A percentile compares a stretch with the other conserved stretches of the same genome.
Conservation (phyloP, 192 early-diverging fungal genomes). For the Coemansia sp. region DNA sequence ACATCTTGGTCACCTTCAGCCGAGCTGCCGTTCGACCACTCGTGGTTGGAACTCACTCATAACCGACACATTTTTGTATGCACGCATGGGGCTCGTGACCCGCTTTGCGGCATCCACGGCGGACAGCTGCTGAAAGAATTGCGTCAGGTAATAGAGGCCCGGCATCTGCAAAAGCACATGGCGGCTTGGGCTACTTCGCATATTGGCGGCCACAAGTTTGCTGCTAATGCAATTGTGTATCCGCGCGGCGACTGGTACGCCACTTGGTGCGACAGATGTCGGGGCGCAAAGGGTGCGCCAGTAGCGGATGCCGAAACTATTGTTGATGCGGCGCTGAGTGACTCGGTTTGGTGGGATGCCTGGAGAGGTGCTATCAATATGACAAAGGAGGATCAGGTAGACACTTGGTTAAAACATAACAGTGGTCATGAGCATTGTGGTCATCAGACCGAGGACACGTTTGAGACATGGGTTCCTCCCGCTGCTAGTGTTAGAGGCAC, state of each 20-base stretch:
- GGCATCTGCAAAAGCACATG: constrained; percentile 21
- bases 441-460: constrained; percentile 20
- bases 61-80: constrained; percentile 57
- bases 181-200: constrained; percentile 55
- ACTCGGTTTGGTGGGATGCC: constrained; percentile 52
- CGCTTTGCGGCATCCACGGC: constrained; percentile 43
- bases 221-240: constrained; percentile 55
- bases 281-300: not conserved
- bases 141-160: constrained; percentile 24
- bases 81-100: constrained; percentile 51
- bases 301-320: constrained; percentile 32
- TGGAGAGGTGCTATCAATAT: constrained; percentile 53
- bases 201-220: constrained; percentile 58
- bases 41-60: constrained; percentile 40
- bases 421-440: constrained; percentile 2
- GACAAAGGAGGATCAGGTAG: constrained; percentile 53
- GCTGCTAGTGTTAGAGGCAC: constrained; percentile 3
- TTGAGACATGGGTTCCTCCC: constrained; percentile 33
- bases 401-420: constrained; percentile 20
- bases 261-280: constrained; percentile 48
- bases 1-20: constrained; percentile 31
- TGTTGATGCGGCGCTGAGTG: constrained; percentile 28
- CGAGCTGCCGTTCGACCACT: constrained; percentile 39
- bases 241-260: constrained; percentile 58
- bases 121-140: constrained; percentile 35